Conservation (phyloP, 768 basidiomycete species). For the Lactarius vividus region DNA sequence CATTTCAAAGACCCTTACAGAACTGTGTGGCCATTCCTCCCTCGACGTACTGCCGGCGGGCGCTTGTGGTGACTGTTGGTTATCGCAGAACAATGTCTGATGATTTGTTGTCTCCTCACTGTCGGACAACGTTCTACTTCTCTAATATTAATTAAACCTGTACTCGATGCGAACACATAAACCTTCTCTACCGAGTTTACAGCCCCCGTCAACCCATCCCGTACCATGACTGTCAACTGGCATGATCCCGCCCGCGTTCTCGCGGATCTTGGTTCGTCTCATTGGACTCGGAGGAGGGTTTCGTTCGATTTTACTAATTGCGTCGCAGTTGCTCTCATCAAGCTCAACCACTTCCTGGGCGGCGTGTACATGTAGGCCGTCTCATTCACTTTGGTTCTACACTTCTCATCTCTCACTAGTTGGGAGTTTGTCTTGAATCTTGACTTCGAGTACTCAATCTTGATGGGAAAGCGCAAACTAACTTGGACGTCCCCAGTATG, state of each 20-base stretch:
- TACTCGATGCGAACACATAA: background rate
- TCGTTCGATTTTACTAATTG: background rate
- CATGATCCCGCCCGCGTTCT: background rate
- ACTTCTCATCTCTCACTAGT: background rate
- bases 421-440: conserved; percentile 21
- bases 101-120: background rate
- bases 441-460: conserved; percentile 14
- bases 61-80: background rate
- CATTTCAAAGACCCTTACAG: background rate
- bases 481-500: background rate
- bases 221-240: background rate
- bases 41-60: background rate
- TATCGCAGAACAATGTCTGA: background rate
- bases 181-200: background rate
- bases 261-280: background rate
- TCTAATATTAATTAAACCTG: background rate
- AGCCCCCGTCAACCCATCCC: background rate
- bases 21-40: background rate
- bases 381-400: background rate
- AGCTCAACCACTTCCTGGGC: conserved; percentile 1
- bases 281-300: background rate
- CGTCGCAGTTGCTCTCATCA: background rate
- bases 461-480: conserved; percentile 4
- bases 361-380: conserved; percentile 19
- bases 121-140: background rate